Percentiles rank a stretch among this genome's conserved stretches.
Evolutionary conservation across 345 rosid genomes (phyloP).

Genomic region (Salix viminalis): DNA sequence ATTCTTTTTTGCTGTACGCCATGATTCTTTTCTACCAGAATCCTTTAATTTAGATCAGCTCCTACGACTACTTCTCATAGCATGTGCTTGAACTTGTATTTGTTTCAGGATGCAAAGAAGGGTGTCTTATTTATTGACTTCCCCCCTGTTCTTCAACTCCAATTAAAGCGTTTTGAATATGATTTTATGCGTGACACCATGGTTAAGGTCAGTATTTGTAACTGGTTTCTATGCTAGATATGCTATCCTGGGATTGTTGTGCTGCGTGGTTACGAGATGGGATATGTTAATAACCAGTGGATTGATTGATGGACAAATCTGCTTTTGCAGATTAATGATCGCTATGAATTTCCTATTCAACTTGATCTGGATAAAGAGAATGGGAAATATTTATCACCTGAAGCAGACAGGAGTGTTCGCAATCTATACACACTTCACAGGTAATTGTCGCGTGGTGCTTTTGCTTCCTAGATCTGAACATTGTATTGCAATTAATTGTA

Average conservation of each 20-base stretch:
- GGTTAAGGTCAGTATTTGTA: slow-evolving; percentile 71
- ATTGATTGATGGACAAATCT: neutral
- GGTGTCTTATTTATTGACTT: slow-evolving; percentile 88
- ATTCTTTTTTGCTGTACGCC: neutral
- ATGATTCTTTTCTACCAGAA: neutral
- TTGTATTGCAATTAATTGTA: neutral
- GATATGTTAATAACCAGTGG: neutral
- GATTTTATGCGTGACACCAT: slow-evolving; percentile 89
- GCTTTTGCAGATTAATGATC: slow-evolving; percentile 78
- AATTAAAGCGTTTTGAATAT: slow-evolving; percentile 89
- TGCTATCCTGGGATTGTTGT: neutral
- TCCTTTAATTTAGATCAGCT: neutral
- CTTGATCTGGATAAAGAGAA: slow-evolving; percentile 88
- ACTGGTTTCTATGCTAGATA: neutral
- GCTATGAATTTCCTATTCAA: slow-evolving; percentile 91
- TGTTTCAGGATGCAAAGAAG: slow-evolving; percentile 85
- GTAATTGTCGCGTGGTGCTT: slow-evolving; percentile 23
- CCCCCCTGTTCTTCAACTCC: slow-evolving; percentile 98
- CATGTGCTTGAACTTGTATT: slow-evolving; percentile 4
- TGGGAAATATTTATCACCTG: slow-evolving; percentile 87
- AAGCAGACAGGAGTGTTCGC: slow-evolving; percentile 85
- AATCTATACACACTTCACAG: slow-evolving; percentile 92
- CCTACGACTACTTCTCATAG: neutral
- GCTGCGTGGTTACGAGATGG: neutral
- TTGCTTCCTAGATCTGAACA: neutral